Conservation (phyloP, 1,284 basidiomycete species). For the Fomitopsis betulina region DNA sequence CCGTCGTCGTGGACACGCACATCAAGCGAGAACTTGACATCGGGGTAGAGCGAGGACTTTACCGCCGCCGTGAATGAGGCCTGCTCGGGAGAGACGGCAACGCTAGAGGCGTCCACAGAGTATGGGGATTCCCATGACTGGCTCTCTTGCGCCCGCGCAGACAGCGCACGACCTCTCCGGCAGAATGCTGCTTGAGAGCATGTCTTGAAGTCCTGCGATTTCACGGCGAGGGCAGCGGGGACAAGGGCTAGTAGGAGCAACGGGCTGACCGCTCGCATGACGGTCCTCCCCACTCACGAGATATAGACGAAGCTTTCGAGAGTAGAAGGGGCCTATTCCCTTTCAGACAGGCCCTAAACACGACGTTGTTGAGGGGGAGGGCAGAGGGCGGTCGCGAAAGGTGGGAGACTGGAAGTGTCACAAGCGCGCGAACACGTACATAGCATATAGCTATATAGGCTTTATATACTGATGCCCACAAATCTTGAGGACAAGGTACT, state of each 20-base stretch:
- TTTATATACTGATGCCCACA: no score
- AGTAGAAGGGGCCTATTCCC: no score
- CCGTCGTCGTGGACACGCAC: slow-evolving; percentile 82
- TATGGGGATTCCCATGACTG: slow-evolving; percentile 81
- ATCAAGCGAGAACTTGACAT: slow-evolving; percentile 76
- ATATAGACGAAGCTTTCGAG: neutral
- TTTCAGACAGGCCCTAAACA: no score
- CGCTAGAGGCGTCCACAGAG: slow-evolving; percentile 54
- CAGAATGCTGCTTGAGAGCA: slow-evolving; percentile 91
- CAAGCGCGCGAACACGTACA: no score
- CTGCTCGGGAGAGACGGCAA: slow-evolving; percentile 47
- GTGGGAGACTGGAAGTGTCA: no score
- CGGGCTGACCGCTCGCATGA: slow-evolving; percentile 5
- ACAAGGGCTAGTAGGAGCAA: slow-evolving; percentile 26
- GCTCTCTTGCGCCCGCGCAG: slow-evolving; percentile 56
- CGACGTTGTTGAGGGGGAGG: no score
- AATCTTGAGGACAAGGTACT: no score
- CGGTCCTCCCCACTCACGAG: neutral
- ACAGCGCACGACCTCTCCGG: slow-evolving; percentile 78
- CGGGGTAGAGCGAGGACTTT: slow-evolving; percentile 77
- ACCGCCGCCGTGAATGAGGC: slow-evolving; percentile 68
- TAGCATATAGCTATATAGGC: no score
- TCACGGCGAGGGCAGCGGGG: slow-evolving; percentile 48
- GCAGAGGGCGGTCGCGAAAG: no score
- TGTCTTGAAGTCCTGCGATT: slow-evolving; percentile 85